These are phyloP conservation scores for Madurella mycetomatis DNA, from an alignment of 2,329 filamentous ascomycete species.

Conservation along the genomic window DNA sequence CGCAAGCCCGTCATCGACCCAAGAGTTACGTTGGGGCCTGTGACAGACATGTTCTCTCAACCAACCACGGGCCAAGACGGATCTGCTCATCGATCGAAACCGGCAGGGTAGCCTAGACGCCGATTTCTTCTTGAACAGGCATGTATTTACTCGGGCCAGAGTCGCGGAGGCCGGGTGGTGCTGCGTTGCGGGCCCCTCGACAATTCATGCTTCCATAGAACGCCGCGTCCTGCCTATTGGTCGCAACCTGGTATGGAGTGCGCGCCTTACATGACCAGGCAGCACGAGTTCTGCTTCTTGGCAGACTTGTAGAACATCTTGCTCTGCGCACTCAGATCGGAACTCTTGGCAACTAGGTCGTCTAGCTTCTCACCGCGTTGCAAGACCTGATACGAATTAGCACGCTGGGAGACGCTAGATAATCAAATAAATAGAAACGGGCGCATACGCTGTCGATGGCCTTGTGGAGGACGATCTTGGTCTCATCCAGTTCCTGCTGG, in stretches of 20 bases:
- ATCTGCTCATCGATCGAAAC: too few species aligned
- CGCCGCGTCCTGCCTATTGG: background rate
- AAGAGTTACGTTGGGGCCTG: too few species aligned
- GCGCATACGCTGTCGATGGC: slow-evolving; percentile 72
- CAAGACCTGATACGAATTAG: slow-evolving; percentile 39
- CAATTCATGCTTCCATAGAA: background rate
- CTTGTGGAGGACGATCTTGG: slow-evolving; percentile 95
- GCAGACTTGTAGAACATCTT: slow-evolving; percentile 95
- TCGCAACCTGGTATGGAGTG: too few species aligned
- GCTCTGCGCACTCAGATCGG: slow-evolving; percentile 82
- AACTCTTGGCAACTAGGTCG: slow-evolving; percentile 86
- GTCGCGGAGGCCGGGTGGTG: too few species aligned
- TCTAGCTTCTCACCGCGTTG: slow-evolving; percentile 97
- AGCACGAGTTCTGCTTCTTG: slow-evolving; percentile 79
- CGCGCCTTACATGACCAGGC: slow-evolving; percentile 58
- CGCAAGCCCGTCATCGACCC: too few species aligned
- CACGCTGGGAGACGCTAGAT: background rate
- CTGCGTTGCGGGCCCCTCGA: background rate
- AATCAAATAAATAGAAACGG: background rate
- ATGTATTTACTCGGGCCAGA: too few species aligned
- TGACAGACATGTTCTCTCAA: too few species aligned
- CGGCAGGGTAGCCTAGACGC: too few species aligned
- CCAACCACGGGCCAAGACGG: too few species aligned
- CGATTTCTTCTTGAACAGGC: too few species aligned
- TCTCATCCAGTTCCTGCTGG: slow-evolving; percentile 94